Conservation (phyloP, 1,139 yeast genomes). For the Casaregolazyma suthepensis region DNA sequence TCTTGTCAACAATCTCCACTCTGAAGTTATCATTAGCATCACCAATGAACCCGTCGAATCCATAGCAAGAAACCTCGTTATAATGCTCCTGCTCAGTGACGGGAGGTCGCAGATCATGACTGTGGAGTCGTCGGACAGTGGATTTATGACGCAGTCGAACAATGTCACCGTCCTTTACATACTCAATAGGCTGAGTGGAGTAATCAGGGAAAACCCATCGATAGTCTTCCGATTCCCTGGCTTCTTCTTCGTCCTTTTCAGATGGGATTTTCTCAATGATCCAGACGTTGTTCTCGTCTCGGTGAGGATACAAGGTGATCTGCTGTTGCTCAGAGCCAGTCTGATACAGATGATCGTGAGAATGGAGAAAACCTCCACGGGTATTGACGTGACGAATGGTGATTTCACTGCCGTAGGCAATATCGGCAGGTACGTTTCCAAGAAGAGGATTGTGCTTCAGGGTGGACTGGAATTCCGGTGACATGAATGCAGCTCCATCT, state of each 20-base stretch:
- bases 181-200: constrained; percentile 31
- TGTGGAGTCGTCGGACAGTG: constrained; percentile 80
- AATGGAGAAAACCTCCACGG: constrained; percentile 91
- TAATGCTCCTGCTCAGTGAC: constrained; percentile 93
- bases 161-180: constrained; percentile 68
- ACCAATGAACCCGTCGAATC: constrained; percentile 84
- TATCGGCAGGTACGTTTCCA: constrained; percentile 62
- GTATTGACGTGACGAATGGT: constrained; percentile 79
- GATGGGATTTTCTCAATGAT: constrained; percentile 27
- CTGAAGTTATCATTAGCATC: constrained; percentile 95
- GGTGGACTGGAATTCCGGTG: constrained; percentile 80
- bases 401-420: constrained; percentile 79
- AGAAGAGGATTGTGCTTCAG: constrained; percentile 70
- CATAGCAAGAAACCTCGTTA: constrained; percentile 89
- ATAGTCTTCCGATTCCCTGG: constrained; percentile 26
- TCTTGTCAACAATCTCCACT: constrained; percentile 69
- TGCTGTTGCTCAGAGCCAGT: constrained; percentile 96
- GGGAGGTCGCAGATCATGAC: constrained; percentile 94
- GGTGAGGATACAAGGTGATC: constrained; percentile 80
- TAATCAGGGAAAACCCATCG: constrained; percentile 46
- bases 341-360: constrained; percentile 79
- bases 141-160: constrained; percentile 68
- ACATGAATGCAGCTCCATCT: constrained; percentile 84
- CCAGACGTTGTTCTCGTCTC: constrained; percentile 88
- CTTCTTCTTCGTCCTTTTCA: constrained; percentile 17